phyloP scores from a whole-genome alignment of 1,284 basidiomycete genomes.

The Mycosarcoma mackinlayi region DNA sequence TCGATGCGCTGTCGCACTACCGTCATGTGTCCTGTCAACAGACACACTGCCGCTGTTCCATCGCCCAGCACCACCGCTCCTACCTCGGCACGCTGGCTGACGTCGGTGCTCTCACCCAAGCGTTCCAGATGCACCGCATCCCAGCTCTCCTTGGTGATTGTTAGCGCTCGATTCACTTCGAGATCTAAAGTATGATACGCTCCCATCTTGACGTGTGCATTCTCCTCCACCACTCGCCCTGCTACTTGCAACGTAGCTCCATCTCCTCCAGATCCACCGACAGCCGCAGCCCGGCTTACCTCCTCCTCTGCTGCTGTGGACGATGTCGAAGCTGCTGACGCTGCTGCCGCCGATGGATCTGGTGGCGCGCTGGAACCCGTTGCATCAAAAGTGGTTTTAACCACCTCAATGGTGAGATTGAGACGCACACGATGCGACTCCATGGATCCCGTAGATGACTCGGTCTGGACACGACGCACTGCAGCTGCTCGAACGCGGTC shows the following conservation, averaged over 20 bases:
- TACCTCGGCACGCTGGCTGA: constrained; percentile 94
- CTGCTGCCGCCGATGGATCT: constrained; percentile 52
- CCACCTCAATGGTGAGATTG: constrained; percentile 85
- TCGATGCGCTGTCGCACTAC: constrained; percentile 91
- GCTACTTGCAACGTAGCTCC: constrained; percentile 80
- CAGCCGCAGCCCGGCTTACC: constrained; percentile 35
- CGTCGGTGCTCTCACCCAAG: constrained; percentile 86
- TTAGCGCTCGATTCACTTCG: constrained; percentile 89
- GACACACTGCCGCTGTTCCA: constrained; percentile 87
- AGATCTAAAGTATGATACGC: constrained; percentile 96
- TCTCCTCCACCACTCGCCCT: constrained; percentile 89
- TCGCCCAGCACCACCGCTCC: constrained; percentile 96
- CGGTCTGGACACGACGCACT: constrained; percentile 77
- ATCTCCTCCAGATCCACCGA: constrained; percentile 50
- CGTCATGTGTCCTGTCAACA: constrained; percentile 97
- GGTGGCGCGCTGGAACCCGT: constrained; percentile 56
- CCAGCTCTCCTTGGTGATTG: constrained; percentile 91
- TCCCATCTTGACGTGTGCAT: constrained; percentile 89
- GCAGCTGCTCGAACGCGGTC: constrained; percentile 90
- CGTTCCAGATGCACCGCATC: constrained; percentile 86
- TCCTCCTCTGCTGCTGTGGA: constrained; percentile 43
- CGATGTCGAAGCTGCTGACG: constrained; percentile 20
- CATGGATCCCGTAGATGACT: constrained; percentile 90
- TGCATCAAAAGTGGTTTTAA: constrained; percentile 71
- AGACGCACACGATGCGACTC: constrained; percentile 89